Base-by-base conservation (phyloP, 2,329 filamentous ascomycete species). In the Triangularia verruculosa region DNA sequence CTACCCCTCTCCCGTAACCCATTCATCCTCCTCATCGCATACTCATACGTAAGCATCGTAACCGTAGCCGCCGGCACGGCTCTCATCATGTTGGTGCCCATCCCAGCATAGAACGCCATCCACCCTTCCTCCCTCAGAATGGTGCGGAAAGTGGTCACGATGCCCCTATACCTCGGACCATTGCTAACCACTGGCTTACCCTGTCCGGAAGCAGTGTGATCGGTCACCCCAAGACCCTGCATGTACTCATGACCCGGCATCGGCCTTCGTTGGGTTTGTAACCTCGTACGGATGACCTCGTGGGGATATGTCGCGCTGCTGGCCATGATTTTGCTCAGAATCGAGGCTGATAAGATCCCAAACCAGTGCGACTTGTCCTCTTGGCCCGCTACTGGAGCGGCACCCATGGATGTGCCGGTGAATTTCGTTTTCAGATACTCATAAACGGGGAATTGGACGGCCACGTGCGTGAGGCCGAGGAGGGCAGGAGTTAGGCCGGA, bases 11-110 rank as follows among this genome's bases (percentile, higher is more conserved):
- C 67, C 69, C 78, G 78, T 27, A 75, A 73, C 62, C 77, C 73
- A 65, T 82, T 83, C 20, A 87, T 75, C 61, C 78, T 74, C 59
- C 80, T 78, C 85, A 87, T 87, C 57, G 83, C 78, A 70, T 89
- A 95, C 78, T 99, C 95, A 74, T 97, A 99, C 12, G 94, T 98
- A 74, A 98, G 83, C 89, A 99, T 96, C 2, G 95, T 99, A 25
- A 96, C 97, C 72, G 96, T 96, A 20, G 95, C 94, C 22, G 95
- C 93, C 30, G 95, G 95, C 12, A 99, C 89, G 7, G 95, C 95
- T 62, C 95, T 86, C 82, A 98, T 92, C 87, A 99, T 91, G 78
- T 99, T 99, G 57, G 94, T 97, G 39, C 95, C 95, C 82, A 99
- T 92, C 34, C 95, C 95, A 24, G 93, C 94, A 75, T 99, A 99